Base-by-base conservation (phyloP, 345 rosid species). In the Carallia brachiata region DNA sequence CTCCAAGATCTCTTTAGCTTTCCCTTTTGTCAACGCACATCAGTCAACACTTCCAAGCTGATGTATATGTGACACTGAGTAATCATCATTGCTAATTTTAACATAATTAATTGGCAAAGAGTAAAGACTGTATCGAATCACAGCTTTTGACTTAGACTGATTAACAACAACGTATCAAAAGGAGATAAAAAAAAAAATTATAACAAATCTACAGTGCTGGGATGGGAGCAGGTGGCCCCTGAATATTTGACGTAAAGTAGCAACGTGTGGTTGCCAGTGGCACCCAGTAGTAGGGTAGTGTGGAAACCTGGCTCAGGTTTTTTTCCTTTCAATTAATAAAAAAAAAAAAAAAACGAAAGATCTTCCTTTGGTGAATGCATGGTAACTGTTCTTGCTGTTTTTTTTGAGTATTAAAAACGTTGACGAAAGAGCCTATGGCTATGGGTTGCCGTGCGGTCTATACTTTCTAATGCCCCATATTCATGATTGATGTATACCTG, bases 141-240 rank as follows among this genome's bases (percentile, higher is more conserved):
- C 36, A 54, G 50, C 71, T 73, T 56, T 73, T 83, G 82, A 78
- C 80, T 73, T 55, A 10, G 75, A 78, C 84, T 36, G 58, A 65
- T 75, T 68, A 70, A 70, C 73, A 61, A 73, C 71, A 72, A 70
- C 78, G 61, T 78, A 78, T 83, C 77, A 80, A 80, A 83, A 83
- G 86, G 78, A 80, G 82, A 80, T 73, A 80, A 75, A 78, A 68
- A n/a, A n/a, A n/a, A n/a, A n/a, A n/a, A n/a, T 70, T 28, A 59
- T 50, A 48, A 66, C 60, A 59, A 56, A 59, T 65, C 27, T 44
- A 34, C 64, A 67, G 62, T 61, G 57, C 47, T 64, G 39, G 70
- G 75, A 71, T 74, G 68, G 73, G 53, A 74, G 72, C 16, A 44
- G 71, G 77, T 74, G 60, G 40, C 40, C 63, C 67, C 56, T 55